phyloP scores from a whole-genome alignment of 2,329 filamentous ascomycete species.

The Didymellaceae sp. region DNA sequence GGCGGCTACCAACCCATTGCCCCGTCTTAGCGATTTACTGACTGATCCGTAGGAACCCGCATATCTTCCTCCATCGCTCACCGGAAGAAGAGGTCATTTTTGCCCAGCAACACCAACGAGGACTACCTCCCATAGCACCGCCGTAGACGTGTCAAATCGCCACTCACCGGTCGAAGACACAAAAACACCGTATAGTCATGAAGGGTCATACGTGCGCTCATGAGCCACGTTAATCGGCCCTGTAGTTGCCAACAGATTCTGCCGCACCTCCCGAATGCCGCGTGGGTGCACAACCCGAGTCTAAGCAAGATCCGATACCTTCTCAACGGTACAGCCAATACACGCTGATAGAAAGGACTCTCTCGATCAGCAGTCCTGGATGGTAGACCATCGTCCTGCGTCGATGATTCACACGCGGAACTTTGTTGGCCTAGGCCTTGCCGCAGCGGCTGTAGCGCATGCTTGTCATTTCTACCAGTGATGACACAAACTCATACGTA shows the following conservation, averaged over 20 bases:
- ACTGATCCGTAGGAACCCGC: slow-evolving; percentile 7
- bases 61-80: slow-evolving; percentile 20
- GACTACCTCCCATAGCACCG: slow-evolving; percentile 2
- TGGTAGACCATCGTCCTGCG: too few relatives aligned
- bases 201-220: slow-evolving; percentile 26
- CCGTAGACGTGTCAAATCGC: background rate
- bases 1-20: slow-evolving; percentile 11
- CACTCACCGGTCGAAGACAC: slow-evolving; percentile 31
- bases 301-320: background rate
- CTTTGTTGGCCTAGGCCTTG: too few relatives aligned
- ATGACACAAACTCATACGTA: too few relatives aligned
- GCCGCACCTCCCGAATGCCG: background rate
- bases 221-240: slow-evolving; percentile 22
- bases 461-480: too few relatives aligned
- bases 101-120: slow-evolving; percentile 10
- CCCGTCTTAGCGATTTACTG: slow-evolving; percentile 7
- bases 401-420: too few relatives aligned
- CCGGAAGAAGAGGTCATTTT: slow-evolving; percentile 24
- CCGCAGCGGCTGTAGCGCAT: too few relatives aligned
- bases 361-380: too few relatives aligned
- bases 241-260: background rate
- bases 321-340: background rate
- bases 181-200: slow-evolving; percentile 14
- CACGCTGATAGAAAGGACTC: background rate
- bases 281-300: background rate